Conservation (phyloP, 331 rosid species). For the Stylosanthes scabra region DNA sequence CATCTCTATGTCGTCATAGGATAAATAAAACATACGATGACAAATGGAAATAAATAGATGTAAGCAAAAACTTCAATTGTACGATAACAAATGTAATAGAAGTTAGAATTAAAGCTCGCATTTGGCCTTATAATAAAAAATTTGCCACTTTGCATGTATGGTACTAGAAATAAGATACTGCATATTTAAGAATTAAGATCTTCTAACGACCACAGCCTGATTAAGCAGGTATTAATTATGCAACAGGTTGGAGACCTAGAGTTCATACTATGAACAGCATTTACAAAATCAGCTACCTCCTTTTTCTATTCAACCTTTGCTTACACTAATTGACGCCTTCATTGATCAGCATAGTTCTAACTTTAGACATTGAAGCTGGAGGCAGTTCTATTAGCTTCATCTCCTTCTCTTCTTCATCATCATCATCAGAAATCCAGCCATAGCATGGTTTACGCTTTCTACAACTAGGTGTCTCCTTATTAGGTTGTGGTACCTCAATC, state of each 20-base stretch:
- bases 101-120: no score
- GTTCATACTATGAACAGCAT: background rate
- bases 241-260: background rate
- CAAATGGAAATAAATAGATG: no score
- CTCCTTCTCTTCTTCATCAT: slow-evolving; percentile 39
- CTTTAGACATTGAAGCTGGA: slow-evolving; percentile 9
- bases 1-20: no score
- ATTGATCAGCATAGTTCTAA: slow-evolving; percentile 3
- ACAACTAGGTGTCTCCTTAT: background rate
- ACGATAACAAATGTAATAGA: no score
- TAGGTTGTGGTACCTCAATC: slow-evolving; percentile 18
- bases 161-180: background rate
- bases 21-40: no score
- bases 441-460: slow-evolving; percentile 43
- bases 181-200: background rate
- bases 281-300: background rate
- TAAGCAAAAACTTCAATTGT: no score
- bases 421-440: slow-evolving; percentile 51
- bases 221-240: slow-evolving; percentile 6
- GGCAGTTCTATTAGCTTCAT: slow-evolving; percentile 29
- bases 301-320: background rate
- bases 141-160: background rate
- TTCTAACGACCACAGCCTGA: background rate
- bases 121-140: no score
- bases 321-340: slow-evolving; percentile 15